Percentiles rank a stretch among this genome's conserved stretches.
Evolutionary conservation across 2,329 filamentous ascomycete species (phyloP).

Genomic region (Dactylellina cionopaga): DNA sequence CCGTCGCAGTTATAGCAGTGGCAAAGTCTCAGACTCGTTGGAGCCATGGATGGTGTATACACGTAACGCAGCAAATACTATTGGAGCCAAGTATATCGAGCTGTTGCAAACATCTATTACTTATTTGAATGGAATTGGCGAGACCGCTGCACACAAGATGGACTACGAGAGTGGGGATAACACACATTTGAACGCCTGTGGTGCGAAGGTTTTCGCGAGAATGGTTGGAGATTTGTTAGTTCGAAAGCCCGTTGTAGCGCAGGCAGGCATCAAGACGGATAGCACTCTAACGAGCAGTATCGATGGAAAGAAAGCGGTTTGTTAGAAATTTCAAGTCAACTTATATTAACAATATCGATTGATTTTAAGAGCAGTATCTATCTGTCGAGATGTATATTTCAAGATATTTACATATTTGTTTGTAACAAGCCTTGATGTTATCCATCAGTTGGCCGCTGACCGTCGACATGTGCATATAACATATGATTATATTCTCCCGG

Average conservation of each 20-base stretch:
- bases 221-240: slow-evolving; percentile 31
- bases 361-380: too few relatives aligned
- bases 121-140: slow-evolving; percentile 27
- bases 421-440: too few relatives aligned
- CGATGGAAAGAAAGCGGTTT: slow-evolving; percentile 26
- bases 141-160: slow-evolving; percentile 32
- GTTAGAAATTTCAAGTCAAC: background rate
- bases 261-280: slow-evolving; percentile 13
- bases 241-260: slow-evolving; percentile 22
- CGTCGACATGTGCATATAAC: too few relatives aligned
- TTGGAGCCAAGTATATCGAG: slow-evolving; percentile 30
- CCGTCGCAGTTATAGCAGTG: background rate
- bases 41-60: slow-evolving; percentile 35
- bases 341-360: too few relatives aligned
- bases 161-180: slow-evolving; percentile 25
- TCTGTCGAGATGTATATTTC: too few relatives aligned
- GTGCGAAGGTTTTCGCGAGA: slow-evolving; percentile 17
- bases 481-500: too few relatives aligned
- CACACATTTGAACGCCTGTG: slow-evolving; percentile 29
- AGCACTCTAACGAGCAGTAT: slow-evolving; percentile 3
- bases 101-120: slow-evolving; percentile 19
- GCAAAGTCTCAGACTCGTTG: slow-evolving; percentile 8
- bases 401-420: too few relatives aligned
- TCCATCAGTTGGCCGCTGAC: too few relatives aligned
- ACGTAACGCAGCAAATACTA: slow-evolving; percentile 11